Conservation (phyloP, 23 red algal genomes). For the Chondrus crispus region DNA sequence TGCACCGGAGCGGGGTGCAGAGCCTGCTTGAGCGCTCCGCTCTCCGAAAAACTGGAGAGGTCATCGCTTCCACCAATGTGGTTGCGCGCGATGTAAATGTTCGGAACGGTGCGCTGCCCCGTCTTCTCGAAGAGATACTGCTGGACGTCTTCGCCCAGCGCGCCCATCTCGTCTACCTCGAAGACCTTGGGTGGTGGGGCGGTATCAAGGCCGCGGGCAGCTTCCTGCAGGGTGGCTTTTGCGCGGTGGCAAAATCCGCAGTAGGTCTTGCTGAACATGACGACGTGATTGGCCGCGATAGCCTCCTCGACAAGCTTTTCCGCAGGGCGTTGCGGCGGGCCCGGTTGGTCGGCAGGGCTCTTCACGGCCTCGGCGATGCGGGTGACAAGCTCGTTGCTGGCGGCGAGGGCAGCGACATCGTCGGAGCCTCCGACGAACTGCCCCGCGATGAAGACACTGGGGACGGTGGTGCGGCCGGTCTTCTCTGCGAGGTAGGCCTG, state of each 20-base stretch:
- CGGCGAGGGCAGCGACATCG: slow-evolving; percentile 22
- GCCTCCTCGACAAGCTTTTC: neutral
- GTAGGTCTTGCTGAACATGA: slow-evolving; percentile 68
- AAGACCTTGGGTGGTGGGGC: slow-evolving; percentile 39
- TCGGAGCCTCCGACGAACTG: slow-evolving; percentile 62
- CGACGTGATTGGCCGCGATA: slow-evolving; percentile 33
- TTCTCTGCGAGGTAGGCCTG: slow-evolving; percentile 58
- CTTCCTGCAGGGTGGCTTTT: slow-evolving; percentile 24
- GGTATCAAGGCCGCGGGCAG: neutral
- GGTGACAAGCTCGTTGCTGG: neutral
- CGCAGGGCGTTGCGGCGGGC: neutral
- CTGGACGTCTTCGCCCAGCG: slow-evolving; percentile 55
- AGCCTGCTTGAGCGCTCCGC: neutral
- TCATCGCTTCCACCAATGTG: slow-evolving; percentile 85
- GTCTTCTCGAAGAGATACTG: slow-evolving; percentile 34
- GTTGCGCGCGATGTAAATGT: slow-evolving; percentile 80
- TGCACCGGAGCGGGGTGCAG: neutral
- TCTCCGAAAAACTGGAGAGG: neutral
- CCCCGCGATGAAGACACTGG: slow-evolving; percentile 77
- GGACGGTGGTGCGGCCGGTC: slow-evolving; percentile 85
- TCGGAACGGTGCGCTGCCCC: slow-evolving; percentile 86
- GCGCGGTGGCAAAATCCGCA: slow-evolving; percentile 57
- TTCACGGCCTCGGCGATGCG: slow-evolving; percentile 10
- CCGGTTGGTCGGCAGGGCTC: neutral
- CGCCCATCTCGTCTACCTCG: slow-evolving; percentile 58